Base-by-base conservation (phyloP, 495 filamentous ascomycete genomes). In the Margaritispora aquatica region DNA sequence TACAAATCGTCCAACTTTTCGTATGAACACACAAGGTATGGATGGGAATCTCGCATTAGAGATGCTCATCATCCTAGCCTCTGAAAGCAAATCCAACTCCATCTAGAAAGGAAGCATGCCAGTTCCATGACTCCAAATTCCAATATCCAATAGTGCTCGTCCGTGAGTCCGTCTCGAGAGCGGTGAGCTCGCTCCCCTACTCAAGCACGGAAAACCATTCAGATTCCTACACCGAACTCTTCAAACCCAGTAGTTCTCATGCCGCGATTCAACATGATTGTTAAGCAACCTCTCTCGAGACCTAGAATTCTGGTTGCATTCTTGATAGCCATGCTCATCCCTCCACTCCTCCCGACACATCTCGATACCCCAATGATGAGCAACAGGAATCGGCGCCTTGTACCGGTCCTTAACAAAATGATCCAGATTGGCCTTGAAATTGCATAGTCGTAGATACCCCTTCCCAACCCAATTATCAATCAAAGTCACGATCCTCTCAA, bases 381-480 rank as follows among this genome's bases (percentile, higher is more conserved):
- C 4, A 8, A 7, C 2, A 8, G 38, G 38, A 15, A 44, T 3
- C 38, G 38, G 38, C 38, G 11, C 38, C 38, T 7, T 36, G 49
- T 57, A 21, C 1, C 11, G 1, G n/a, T 62, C 56, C 38, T 59
- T 59, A 4, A 29, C 51, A 34, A 63, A 66, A n/a, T 56, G 38
- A 20, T 58, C 57, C 17, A 84, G 68, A 55, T 83, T 78, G 1
- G 80, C 81, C 62, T 79, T 80, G 66, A 80, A 75, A 48, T 76
- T 73, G 53, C 70, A 69, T 19, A 84, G 70, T 44, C 74, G 71
- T 51, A 84, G 67, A 19, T 72, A 73, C 36, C 68, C 71, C 13
- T 59, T 44, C 11, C 78, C 81, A 9, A 74, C 75, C 81, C 81
- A 84, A 24, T 73, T 69, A 55, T 82, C 76, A 57, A 84, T 79